These are phyloP conservation scores for Neoboletus magnificus DNA, from an alignment of 768 basidiomycete species.

Conservation along the genomic window DNA sequence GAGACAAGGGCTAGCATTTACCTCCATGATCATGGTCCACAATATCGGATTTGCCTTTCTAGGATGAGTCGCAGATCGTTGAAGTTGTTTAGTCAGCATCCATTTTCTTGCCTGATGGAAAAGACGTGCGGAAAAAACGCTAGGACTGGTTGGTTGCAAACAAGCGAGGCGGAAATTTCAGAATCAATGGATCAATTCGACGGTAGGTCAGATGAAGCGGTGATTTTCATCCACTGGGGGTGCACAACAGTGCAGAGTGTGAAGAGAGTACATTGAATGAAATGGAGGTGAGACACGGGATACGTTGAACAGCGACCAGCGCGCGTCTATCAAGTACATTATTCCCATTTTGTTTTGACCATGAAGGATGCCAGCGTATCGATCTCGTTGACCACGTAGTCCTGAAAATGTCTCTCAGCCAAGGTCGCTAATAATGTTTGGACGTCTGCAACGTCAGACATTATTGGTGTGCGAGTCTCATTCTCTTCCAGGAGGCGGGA, in stretches of 20 bases:
- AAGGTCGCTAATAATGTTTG: slow-evolving; percentile 64
- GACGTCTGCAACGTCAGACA: slow-evolving; percentile 68
- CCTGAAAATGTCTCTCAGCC: slow-evolving; percentile 71
- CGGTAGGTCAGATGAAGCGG: not conserved
- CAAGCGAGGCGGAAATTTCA: not conserved
- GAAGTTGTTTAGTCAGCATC: slow-evolving; percentile 19
- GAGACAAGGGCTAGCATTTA: not conserved
- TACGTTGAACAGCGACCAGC: slow-evolving; percentile 16
- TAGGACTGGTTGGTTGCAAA: not conserved
- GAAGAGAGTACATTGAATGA: slow-evolving; percentile 17
- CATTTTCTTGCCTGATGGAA: slow-evolving; percentile 17
- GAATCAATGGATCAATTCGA: not conserved
- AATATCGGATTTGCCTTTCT: slow-evolving; percentile 9
- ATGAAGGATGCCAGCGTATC: slow-evolving; percentile 81
- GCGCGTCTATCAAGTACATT: slow-evolving; percentile 18
- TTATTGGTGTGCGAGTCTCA: slow-evolving; percentile 55
- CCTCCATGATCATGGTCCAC: not conserved
- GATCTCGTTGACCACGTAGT: slow-evolving; percentile 62
- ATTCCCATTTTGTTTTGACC: slow-evolving; percentile 62
- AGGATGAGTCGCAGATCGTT: slow-evolving; percentile 1
- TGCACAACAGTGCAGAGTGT: not conserved
- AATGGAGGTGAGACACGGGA: slow-evolving; percentile 3
- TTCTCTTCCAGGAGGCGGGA: slow-evolving; percentile 69
- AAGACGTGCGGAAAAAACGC: slow-evolving; percentile 18
- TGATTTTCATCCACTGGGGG: not conserved